Percentiles rank a stretch among this genome's conserved stretches.
Evolutionary conservation across 2,329 filamentous ascomycete genomes (phyloP).

Genomic region (Epicoccum sorghinum): DNA sequence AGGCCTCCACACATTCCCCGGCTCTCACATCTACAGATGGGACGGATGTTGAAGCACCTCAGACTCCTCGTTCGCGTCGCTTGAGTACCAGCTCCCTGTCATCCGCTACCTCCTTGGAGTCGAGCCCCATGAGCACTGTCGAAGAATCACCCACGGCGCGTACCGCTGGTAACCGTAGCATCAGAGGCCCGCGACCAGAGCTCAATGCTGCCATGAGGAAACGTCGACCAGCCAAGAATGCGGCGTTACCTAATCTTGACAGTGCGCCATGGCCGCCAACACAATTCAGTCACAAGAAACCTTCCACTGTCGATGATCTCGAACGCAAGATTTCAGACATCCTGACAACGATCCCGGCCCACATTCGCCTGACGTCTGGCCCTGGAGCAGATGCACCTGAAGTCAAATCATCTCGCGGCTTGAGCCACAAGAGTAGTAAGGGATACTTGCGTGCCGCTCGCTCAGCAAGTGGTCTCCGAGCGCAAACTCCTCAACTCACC

Average conservation of each 20-base stretch:
- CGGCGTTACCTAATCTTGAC: slow-evolving; percentile 47
- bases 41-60: slow-evolving; percentile 28
- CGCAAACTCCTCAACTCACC: slow-evolving; percentile 41
- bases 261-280: slow-evolving; percentile 45
- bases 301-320: slow-evolving; percentile 63
- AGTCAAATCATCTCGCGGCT: slow-evolving; percentile 34
- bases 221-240: slow-evolving; percentile 38
- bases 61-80: slow-evolving; percentile 41
- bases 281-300: slow-evolving; percentile 38
- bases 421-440: slow-evolving; percentile 37
- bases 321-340: slow-evolving; percentile 82
- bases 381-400: slow-evolving; percentile 39
- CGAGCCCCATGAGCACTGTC: slow-evolving; percentile 36
- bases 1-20: slow-evolving; percentile 23
- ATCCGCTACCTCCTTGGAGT: slow-evolving; percentile 39
- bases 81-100: slow-evolving; percentile 39
- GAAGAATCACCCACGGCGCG: slow-evolving; percentile 48
- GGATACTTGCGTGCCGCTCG: slow-evolving; percentile 41
- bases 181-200: slow-evolving; percentile 45
- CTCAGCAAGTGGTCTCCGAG: slow-evolving; percentile 39
- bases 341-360: slow-evolving; percentile 76
- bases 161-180: slow-evolving; percentile 31
- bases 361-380: slow-evolving; percentile 70
- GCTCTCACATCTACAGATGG: slow-evolving; percentile 30
- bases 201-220: slow-evolving; percentile 53